Conservation (phyloP, 176 grass and related monocot genomes). For the Puccinellia tenuiflora region DNA sequence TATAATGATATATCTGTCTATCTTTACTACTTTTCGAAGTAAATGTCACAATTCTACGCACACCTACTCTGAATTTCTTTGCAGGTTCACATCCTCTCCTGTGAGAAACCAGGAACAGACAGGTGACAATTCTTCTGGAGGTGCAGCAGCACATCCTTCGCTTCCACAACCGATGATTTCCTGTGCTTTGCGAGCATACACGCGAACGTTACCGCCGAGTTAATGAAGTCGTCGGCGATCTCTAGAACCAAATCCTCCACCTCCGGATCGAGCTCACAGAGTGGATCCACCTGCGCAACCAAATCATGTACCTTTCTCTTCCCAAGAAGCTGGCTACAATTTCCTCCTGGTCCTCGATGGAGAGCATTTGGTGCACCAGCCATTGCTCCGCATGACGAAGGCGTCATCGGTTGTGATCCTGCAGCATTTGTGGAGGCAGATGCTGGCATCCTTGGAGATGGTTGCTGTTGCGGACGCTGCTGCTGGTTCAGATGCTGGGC, state of each 20-base stretch:
- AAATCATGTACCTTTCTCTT: slow-evolving; percentile 97
- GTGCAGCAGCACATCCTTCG: slow-evolving; percentile 87
- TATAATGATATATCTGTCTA: background rate
- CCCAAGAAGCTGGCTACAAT: slow-evolving; percentile 58
- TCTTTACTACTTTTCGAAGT: background rate
- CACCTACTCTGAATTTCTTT: slow-evolving; percentile 32
- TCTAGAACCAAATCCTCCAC: slow-evolving; percentile 77
- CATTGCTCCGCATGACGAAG: slow-evolving; percentile 38
- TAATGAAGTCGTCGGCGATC: slow-evolving; percentile 82
- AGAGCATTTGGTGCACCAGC: slow-evolving; percentile 50
- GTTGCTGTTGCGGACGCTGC: slow-evolving; percentile 47
- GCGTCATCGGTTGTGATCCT: slow-evolving; percentile 55
- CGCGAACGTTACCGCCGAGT: slow-evolving; percentile 70
- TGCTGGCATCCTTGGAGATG: slow-evolving; percentile 66
- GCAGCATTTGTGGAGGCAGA: slow-evolving; percentile 45
- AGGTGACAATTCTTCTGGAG: slow-evolving; percentile 81
- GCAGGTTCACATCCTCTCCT: slow-evolving; percentile 60
- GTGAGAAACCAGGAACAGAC: slow-evolving; percentile 79
- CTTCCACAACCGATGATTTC: slow-evolving; percentile 79
- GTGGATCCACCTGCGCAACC: slow-evolving; percentile 83
- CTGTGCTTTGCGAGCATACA: slow-evolving; percentile 89
- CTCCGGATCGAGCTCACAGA: slow-evolving; percentile 56
- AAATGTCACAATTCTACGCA: background rate
- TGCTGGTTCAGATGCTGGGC: slow-evolving; percentile 44
- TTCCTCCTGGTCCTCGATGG: slow-evolving; percentile 52